phyloP scores from a whole-genome alignment of 2,329 filamentous ascomycete genomes.

The Hypoxylon sp. region DNA sequence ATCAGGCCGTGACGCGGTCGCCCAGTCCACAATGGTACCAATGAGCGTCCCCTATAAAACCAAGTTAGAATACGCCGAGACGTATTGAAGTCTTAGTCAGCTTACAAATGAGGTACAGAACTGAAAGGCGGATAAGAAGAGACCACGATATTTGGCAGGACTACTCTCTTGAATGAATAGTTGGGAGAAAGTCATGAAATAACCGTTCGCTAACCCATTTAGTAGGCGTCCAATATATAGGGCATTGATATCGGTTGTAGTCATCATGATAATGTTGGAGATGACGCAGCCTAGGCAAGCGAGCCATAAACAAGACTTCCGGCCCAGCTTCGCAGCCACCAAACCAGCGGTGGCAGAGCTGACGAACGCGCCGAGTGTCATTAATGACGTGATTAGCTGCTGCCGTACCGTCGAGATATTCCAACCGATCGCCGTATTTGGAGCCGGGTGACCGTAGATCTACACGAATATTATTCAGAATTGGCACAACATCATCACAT shows the following conservation, averaged over 20 bases:
- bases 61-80: background rate
- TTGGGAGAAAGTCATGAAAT: constrained; percentile 70
- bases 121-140: constrained; percentile 64
- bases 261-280: constrained; percentile 72
- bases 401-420: constrained; percentile 60
- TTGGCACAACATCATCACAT: constrained; percentile 31
- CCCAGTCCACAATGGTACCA: constrained; percentile 60
- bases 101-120: constrained; percentile 63
- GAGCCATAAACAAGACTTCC: constrained; percentile 61
- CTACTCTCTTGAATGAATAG: constrained; percentile 64
- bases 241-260: constrained; percentile 65
- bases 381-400: constrained; percentile 57
- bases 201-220: constrained; percentile 70
- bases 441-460: constrained; percentile 58
- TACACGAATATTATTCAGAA: constrained; percentile 38
- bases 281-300: constrained; percentile 66
- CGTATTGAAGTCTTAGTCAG: background rate
- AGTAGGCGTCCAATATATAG: constrained; percentile 70
- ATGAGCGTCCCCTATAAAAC: constrained; percentile 59
- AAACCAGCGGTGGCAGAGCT: constrained; percentile 54
- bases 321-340: constrained; percentile 57
- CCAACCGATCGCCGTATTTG: constrained; percentile 59
- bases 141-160: constrained; percentile 65
- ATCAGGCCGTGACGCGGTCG: constrained; percentile 52
- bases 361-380: constrained; percentile 57